phyloP scores from a whole-genome alignment of 2,329 filamentous ascomycete genomes.

The Coniella lustricola region DNA sequence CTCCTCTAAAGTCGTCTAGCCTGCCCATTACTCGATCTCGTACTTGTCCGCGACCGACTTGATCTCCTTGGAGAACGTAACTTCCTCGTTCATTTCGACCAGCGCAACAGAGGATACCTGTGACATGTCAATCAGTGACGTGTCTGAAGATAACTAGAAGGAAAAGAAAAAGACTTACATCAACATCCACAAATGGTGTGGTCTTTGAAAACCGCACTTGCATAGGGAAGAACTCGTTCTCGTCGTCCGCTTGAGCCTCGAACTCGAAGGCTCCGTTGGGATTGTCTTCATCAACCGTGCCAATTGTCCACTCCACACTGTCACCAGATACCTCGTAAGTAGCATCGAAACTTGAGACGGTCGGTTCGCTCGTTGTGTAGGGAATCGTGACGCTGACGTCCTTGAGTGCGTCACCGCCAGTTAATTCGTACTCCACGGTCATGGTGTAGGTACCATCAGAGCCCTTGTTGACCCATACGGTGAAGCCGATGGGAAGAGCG shows the following conservation, averaged over 20 bases:
- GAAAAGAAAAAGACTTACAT: constrained; percentile 59
- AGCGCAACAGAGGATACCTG: constrained; percentile 62
- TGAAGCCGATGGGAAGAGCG: constrained; percentile 88
- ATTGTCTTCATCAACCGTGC: constrained; percentile 75
- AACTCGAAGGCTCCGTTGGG: constrained; percentile 88
- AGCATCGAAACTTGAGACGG: constrained; percentile 87
- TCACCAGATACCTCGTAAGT: constrained; percentile 91
- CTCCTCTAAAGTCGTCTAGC: constrained; percentile 9
- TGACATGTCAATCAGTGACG: neutral
- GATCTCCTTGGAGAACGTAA: constrained; percentile 76
- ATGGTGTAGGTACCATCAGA: constrained; percentile 75
- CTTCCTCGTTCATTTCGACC: constrained; percentile 68
- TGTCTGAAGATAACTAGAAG: neutral
- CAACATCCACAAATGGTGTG: constrained; percentile 82
- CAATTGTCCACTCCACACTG: constrained; percentile 88
- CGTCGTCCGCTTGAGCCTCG: constrained; percentile 78
- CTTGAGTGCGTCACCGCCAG: constrained; percentile 67
- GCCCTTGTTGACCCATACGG: constrained; percentile 93
- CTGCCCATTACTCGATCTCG: constrained; percentile 56
- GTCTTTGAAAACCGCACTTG: constrained; percentile 80
- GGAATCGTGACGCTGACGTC: constrained; percentile 87
- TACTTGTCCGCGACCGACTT: constrained; percentile 72
- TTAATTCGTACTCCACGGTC: constrained; percentile 93
- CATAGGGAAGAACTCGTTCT: constrained; percentile 98
- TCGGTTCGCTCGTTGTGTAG: constrained; percentile 76